These are phyloP conservation scores for Aspergillus sp. DNA, from an alignment of 2,329 filamentous ascomycete genomes.

Conservation along the genomic window DNA sequence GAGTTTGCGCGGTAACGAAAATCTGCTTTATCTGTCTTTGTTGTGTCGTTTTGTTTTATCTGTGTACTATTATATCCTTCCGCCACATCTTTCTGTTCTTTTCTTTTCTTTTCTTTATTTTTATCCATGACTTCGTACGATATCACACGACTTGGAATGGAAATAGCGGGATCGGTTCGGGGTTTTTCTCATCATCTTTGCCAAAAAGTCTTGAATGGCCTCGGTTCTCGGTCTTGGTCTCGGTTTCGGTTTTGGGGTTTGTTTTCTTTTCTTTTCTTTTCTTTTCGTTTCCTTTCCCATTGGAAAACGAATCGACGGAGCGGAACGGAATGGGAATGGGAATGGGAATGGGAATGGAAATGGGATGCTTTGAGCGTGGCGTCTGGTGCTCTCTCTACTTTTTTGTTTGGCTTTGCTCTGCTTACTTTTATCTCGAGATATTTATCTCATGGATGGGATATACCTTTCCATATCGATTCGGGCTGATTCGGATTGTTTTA, in stretches of 20 bases:
- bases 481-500: neutral
- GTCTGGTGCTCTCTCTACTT: neutral
- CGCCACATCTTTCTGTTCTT: neutral
- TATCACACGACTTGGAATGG: neutral
- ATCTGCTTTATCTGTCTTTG: neutral
- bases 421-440: neutral
- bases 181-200: neutral
- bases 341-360: neutral
- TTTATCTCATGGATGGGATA: neutral
- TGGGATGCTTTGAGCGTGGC: constrained; percentile 11
- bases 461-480: neutral
- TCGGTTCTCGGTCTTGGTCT: neutral
- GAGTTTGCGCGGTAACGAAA: constrained; percentile 28
- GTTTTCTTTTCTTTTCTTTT: neutral
- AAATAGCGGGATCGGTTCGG: neutral
- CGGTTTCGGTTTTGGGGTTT: neutral
- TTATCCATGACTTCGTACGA: neutral
- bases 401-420: neutral
- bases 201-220: neutral
- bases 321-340: neutral
- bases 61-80: constrained; percentile 10
- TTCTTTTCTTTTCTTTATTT: neutral
- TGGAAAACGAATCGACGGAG: neutral
- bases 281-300: neutral
- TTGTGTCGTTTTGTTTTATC: neutral